phyloP scores from a whole-genome alignment of 2,329 filamentous ascomycete species.

The Didymella glomerata region DNA sequence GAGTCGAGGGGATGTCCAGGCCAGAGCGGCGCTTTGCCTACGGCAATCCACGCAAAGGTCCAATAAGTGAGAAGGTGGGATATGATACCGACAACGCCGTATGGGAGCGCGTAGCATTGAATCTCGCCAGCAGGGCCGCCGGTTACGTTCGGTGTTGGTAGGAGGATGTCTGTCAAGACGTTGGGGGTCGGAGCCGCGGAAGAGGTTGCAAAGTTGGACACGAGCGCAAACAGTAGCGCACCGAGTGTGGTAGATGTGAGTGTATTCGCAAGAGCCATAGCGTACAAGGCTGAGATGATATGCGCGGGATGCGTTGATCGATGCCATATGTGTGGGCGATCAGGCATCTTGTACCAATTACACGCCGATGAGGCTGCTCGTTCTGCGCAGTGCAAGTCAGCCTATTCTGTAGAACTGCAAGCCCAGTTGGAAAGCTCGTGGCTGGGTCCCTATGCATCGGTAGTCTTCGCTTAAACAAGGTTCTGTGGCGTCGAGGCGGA shows the following conservation, averaged over 20 bases:
- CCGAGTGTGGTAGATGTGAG: not conserved
- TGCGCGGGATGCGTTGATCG: too few relatives aligned
- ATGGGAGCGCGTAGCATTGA: constrained; percentile 32
- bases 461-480: too few relatives aligned
- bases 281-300: constrained; percentile 4
- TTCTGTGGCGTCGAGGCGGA: too few relatives aligned
- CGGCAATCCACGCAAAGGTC: constrained; percentile 55
- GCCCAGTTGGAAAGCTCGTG: too few relatives aligned
- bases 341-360: too few relatives aligned
- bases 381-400: too few relatives aligned
- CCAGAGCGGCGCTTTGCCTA: too few relatives aligned
- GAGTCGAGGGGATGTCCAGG: too few relatives aligned
- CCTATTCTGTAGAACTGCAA: too few relatives aligned
- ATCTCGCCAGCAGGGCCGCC: constrained; percentile 26
- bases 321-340: too few relatives aligned
- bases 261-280: not conserved
- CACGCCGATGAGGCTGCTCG: too few relatives aligned
- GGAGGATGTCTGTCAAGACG: constrained; percentile 11
- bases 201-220: constrained; percentile 1
- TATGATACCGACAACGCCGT: constrained; percentile 44
- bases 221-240: not conserved
- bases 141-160: constrained; percentile 18
- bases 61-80: constrained; percentile 53
- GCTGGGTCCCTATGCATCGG: too few relatives aligned
- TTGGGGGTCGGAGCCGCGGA: constrained; percentile 6